Evolutionary conservation across 169 alveolate genomes (phyloP), one percentile per base, ranked within the genome.

Genomic region (Eimeria necatrix): DNA sequence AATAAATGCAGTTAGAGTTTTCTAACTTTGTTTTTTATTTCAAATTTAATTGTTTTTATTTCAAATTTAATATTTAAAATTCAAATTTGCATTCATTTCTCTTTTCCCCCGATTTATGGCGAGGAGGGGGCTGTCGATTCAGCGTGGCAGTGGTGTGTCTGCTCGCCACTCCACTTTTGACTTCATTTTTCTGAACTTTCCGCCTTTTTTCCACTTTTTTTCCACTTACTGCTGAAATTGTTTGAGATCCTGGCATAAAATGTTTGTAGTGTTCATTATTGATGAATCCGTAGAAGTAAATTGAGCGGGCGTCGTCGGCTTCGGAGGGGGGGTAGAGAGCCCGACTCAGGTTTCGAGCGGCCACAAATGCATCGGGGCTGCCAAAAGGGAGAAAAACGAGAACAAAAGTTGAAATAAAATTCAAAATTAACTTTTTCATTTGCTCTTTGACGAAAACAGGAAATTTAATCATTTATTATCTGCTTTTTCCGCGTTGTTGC

Each of bases 191-290:
- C 41, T 32, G 41, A 32, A 32, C 41, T 32, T 32, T 32, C 41
- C 2, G 41, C 41, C 0, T 32, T 2, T 32, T 32, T 32, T 32
- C 41, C 41, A 32, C 41, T 32, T 32, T 61, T 14, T 61, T 2
- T 61, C 2, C 14, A 71, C 41, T 22, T 32, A 71, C 83, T 8
- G 48, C 6, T 32, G 24, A 71, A 8, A 32, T 32, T 26, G 52
- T 32, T 71, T 5, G 22, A 4, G 14, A 7, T 0, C 94, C 94
- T 12, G 94, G 94, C 70, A 88, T 2, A 49, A 32, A 88, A 49
- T 88, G 94, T 60, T 64, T 78, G 70, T 88, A 88, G 59, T 88
- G 94, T n/a, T 88, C 94, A 22, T 88, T 88, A 51, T 88, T 88
- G 4, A 88, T 88, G 52, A 20, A 88, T 7, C 94, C 94, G 49